Evolutionary conservation across 2,329 filamentous ascomycete species (phyloP), one percentile per base, ranked within the genome.

Genomic region (Xylaria multiplex): DNA sequence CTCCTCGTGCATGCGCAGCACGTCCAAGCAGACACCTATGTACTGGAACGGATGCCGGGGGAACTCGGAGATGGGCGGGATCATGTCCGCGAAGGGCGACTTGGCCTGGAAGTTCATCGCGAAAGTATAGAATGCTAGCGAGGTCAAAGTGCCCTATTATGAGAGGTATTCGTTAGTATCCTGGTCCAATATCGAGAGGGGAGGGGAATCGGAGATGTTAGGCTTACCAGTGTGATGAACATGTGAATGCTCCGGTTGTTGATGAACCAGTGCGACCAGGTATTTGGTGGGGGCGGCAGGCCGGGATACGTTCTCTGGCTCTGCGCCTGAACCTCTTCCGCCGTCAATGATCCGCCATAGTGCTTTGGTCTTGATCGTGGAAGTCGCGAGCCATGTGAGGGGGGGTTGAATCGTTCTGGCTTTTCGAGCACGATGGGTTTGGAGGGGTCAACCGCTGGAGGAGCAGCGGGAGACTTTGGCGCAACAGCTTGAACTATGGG

Each of bases 401-500:
- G 96, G 2, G 96, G 95, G 54, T 92, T 92, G 84, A 97, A 98
- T 77, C 90, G 91, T 74, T 91, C 86, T 27, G 95, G 95, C 79
- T 97, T 93, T 73, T 92, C 92, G 70, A 99, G 89, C 5, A 93
- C 86, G 68, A 90, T 85, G 42, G 88, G 86, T 75, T 90, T 91
- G 69, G 79, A 81, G 64, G 72, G 72, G 69, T 74, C 70, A 56
- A 52, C 67, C 13, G 64, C 56, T 8, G 64, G 50, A 19, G 67
- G 49, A 24, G 70, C 9, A 16, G 68, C 53, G 37, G 62, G 45
- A 11, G 69, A 54, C 49, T 68, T 55, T 37, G 62, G 49, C 30
- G 68, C 40, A 19, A 61, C 59, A 30, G 69, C 54, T 49, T 60
- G 62, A 40, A n/a, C 60, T 30, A 45, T 19, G 6, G 67, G 45